Evolutionary conservation across 176 grass and related monocot genomes (phyloP).

Genomic region (Areca catechu): DNA sequence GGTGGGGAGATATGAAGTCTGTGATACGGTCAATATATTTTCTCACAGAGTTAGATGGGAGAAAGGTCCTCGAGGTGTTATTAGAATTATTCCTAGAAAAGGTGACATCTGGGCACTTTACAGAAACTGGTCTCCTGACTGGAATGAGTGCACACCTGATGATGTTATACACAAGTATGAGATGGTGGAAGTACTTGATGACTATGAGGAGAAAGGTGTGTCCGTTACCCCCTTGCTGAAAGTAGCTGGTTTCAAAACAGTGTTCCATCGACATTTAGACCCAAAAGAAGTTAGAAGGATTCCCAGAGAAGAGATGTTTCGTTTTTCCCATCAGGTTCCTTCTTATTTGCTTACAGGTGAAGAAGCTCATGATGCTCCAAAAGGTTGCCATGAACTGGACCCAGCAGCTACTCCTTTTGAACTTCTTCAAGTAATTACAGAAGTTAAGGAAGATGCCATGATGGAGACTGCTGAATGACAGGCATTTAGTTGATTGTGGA

Average conservation of each 20-base stretch:
- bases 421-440: conserved; percentile 54
- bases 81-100: conserved; percentile 52
- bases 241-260: conserved; percentile 59
- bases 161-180: conserved; percentile 56
- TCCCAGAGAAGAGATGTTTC: conserved; percentile 62
- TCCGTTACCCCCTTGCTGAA: conserved; percentile 44
- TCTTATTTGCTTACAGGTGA: conserved; percentile 55
- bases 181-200: conserved; percentile 46
- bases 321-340: conserved; percentile 68
- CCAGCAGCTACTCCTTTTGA: conserved; percentile 55
- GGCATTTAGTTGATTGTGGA: not conserved
- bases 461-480: conserved; percentile 23
- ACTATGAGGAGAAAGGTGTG: conserved; percentile 42
- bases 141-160: conserved; percentile 56
- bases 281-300: conserved; percentile 33
- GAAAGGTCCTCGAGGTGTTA: conserved; percentile 48
- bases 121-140: conserved; percentile 50
- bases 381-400: conserved; percentile 66
- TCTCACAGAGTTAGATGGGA: conserved; percentile 51
- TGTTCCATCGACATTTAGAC: conserved; percentile 35
- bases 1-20: conserved; percentile 51
- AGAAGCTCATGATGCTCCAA: conserved; percentile 47
- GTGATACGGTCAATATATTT: conserved; percentile 64
- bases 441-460: conserved; percentile 29
- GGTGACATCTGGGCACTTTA: conserved; percentile 63